Evolutionary conservation across 148 eudicot genomes (phyloP).

Genomic region (Spergularia marina): DNA sequence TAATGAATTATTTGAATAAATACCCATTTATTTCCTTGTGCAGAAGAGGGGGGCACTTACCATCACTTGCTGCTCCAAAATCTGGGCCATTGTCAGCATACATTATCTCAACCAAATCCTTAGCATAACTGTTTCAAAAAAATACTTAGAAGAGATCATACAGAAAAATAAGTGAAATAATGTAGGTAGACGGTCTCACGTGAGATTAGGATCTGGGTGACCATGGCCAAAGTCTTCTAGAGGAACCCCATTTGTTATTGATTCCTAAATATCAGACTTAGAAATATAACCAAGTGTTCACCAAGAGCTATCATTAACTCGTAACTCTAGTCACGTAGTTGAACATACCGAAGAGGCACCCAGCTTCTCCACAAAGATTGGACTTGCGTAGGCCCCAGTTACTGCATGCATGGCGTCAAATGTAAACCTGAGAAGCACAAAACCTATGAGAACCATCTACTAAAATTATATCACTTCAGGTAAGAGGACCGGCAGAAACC

Average conservation of each 20-base stretch:
- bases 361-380: conserved; percentile 92
- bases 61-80: conserved; percentile 99
- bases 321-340: conserved; percentile 11
- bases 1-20: neutral
- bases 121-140: conserved; percentile 61
- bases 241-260: conserved; percentile 84
- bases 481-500: neutral
- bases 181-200: conserved; percentile 53
- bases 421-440: conserved; percentile 55
- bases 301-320: conserved; percentile 8
- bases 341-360: conserved; percentile 80
- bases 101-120: conserved; percentile 86
- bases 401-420: conserved; percentile 99
- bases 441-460: neutral
- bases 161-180: neutral
- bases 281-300: conserved; percentile 24
- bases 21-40: neutral
- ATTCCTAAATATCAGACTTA: conserved; percentile 48
- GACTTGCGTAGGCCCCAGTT: conserved; percentile 96
- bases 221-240: conserved; percentile 98
- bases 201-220: conserved; percentile 99
- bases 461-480: neutral
- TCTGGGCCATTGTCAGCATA: conserved; percentile 80
- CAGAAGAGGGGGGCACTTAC: conserved; percentile 31
- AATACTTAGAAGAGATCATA: conserved; percentile 24